phyloP scores from a whole-genome alignment of 2,329 filamentous ascomycete genomes.

The Penicillium sp. region DNA sequence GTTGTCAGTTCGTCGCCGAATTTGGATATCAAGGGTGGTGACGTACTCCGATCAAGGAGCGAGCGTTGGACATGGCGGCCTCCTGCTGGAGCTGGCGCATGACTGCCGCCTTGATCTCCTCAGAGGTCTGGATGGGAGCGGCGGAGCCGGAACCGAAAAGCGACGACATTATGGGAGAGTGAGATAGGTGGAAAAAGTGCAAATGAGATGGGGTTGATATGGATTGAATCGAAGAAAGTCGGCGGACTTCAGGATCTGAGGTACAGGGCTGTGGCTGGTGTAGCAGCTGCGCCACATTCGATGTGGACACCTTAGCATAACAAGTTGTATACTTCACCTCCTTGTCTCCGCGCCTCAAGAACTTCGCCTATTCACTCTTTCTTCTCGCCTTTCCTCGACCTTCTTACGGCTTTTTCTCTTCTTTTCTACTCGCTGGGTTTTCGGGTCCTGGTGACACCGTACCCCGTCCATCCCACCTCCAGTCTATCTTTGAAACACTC shows the following conservation, averaged over 20 bases:
- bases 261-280: slow-evolving; percentile 8
- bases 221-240: slow-evolving; percentile 4
- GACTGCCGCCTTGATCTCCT: slow-evolving; percentile 52
- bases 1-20: neutral
- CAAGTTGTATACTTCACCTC: slow-evolving; percentile 13
- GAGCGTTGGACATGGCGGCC: slow-evolving; percentile 65
- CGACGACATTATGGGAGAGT: slow-evolving; percentile 31
- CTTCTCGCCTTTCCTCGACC: neutral
- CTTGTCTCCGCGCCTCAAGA: neutral
- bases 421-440: slow-evolving; percentile 7
- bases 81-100: slow-evolving; percentile 64
- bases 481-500: slow-evolving; percentile 21
- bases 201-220: neutral
- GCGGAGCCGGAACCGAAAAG: slow-evolving; percentile 39
- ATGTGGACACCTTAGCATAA: slow-evolving; percentile 20
- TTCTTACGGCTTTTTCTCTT: neutral
- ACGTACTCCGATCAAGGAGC: slow-evolving; percentile 66
- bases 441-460: slow-evolving; percentile 28
- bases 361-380: slow-evolving; percentile 11
- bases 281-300: slow-evolving; percentile 9
- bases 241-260: slow-evolving; percentile 9
- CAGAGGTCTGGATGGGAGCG: slow-evolving; percentile 26
- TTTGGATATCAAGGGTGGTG: neutral
- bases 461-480: slow-evolving; percentile 13
- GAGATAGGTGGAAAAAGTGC: neutral